Evolutionary conservation across 2,329 filamentous ascomycete genomes (phyloP), one percentile per base, ranked within the genome.

Genomic region (Camptophora hylomeconis): DNA sequence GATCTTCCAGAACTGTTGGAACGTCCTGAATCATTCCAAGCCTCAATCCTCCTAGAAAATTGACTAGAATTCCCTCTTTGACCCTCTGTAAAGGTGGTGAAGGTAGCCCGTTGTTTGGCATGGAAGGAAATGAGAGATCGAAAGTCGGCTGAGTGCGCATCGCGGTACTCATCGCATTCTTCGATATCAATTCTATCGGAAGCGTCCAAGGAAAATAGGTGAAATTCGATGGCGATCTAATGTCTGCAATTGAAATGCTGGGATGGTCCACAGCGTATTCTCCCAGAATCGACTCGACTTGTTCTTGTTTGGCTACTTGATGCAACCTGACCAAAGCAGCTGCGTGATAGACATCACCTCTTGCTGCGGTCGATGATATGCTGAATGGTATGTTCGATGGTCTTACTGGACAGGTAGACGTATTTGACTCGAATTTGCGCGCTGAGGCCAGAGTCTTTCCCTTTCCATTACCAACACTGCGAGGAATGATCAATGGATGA

Each of bases 191-290:
- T 15, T 71, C 65, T 1, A 64, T 61, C 0, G 89, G 87, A 0
- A 98, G 60, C 1, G 89, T 95, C 87, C 87, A 95, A 0, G 89
- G 89, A 47, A 84, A 95, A 45, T 81, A 76, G 0, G 79, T 87
- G 50, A 86, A 76, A 45, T 92, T 92, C 1, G 73, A 75, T 5
- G 69, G 70, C 9, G 74, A 75, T 35, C 49, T 58, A 31, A 64
- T 55, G 47, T 67, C 70, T 5, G 63, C 60, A 16, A 66, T 42
- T 5, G 63, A 65, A 9, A 72, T 62, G 35, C 65, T 69, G 3
- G 69, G 68, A 41, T 67, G 65, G 35, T 63, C 56, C 14, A 53
- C 46, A 7, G 58, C 73, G 56, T 59, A 69, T 47, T 68, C 60
- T 31, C 66, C 49, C 27, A 70, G 52, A 17, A 65, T 60, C 7